Evolutionary conservation across 2,329 filamentous ascomycete species (phyloP), one percentile per base, ranked within the genome.

Genomic region (Chaetothyriales sp.): DNA sequence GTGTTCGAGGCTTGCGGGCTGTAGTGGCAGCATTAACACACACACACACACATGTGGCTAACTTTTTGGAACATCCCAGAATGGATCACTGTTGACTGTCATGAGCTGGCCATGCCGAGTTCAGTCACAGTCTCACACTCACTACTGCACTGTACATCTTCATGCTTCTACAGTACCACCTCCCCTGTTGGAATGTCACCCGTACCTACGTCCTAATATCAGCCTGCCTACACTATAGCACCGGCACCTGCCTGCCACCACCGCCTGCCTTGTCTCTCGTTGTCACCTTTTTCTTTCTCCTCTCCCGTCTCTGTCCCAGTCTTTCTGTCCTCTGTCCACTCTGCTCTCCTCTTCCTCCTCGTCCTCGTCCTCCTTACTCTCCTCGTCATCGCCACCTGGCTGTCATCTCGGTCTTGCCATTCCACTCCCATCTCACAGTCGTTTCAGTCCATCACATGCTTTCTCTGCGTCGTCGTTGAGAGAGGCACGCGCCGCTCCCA

Each of bases 381-480:
- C 53, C 26, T 56, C 48, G 28, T 50, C 49, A 7, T 47, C 7
- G 32, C 2, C 47, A 9, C 50, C 53, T 55, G 49, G 48, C 45
- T 51, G 49, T 48, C 43, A 50, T 48, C 48, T 19, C 45, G 49
- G 48, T 10, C 8, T 51, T 49, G 22, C 42, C 28, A 44, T 51
- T 59, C 52, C 55, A 55, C 55, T 54, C 52, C 55, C 53, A 54
- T 54, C 55, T 54, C 52, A 56, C 61, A 63, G 53, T 58, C 56
- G 56, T 58, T 58, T 47, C 45, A 47, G 26, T 18, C 10, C 20
- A 28, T 47, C 45, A 47, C 45, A 47, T 47, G 45, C 45, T 26
- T 28, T 9, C 45, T 2, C 9, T 5, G 32, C 32, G 32, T 39
- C 15, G 12, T 39, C 32, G 12, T 39, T 39, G 32, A 39, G 32